Base-by-base conservation (phyloP, 805 yeast genomes). In the Yarrowia keelungensis region DNA sequence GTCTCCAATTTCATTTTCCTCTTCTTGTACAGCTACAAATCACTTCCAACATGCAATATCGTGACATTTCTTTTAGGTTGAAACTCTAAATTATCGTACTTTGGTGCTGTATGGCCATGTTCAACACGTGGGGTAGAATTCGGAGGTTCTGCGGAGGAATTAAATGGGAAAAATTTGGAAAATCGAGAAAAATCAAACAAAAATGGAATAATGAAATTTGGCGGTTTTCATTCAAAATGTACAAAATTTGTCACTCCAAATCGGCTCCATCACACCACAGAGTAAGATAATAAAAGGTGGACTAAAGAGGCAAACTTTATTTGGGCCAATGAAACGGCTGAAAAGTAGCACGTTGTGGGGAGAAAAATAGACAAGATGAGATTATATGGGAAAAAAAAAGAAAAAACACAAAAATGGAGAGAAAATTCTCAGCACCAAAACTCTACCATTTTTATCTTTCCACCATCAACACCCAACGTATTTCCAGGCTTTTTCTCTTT, bases 241-340 rank as follows among this genome's bases (percentile, higher is more conserved):
- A 19, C 19, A 19, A 19, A 19, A 19, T 19, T 19, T 19, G 32
- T 26, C 32, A 26, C 32, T 26, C 32, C 32, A 26, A 19, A 19
- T 19, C 19, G 19, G 19, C 19, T 19, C 19, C 19, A 19, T 19
- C 19, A 19, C 19, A 19, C 19, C 19, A 19, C 19, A 19, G 19
- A 19, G n/a, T 7, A n/a, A n/a, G 49, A 19, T 19, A 19, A 32
- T 32, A n/a, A 15, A 32, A 51, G 1, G 15, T 16, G 32, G 43
- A 36, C 58, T 38, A 41, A 54, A 39, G 36, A 38, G 46, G 14
- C 8, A 8, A 54, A 56, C 64, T 32, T 42, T 56, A 42, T 42
- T 26, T 42, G 26, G 64, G 47, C 64, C 64, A 56, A 56, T 56
- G 64, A 56, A 42, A 56, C 50, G 50, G 64, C 64, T 56, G 49